These are phyloP conservation scores for Mollisiaceae sp. DNA, from an alignment of 2,329 filamentous ascomycete genomes.

Conservation along the genomic window DNA sequence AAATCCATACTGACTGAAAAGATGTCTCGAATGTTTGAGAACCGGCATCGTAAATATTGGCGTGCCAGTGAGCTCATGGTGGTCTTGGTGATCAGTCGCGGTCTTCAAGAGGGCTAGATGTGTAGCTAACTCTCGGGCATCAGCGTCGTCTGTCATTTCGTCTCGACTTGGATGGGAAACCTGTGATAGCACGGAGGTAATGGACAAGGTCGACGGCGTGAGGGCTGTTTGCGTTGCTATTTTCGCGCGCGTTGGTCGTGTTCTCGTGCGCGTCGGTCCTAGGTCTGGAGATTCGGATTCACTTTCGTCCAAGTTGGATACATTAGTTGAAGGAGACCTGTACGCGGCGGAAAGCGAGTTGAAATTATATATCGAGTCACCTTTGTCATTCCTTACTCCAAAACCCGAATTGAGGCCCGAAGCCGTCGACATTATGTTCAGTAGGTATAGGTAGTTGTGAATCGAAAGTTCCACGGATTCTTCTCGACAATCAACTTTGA, in stretches of 20 bases:
- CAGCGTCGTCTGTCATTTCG: neutral
- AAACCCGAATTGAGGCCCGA: neutral
- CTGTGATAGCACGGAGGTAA: neutral
- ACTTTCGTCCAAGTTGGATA: neutral
- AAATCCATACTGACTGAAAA: conserved; percentile 1
- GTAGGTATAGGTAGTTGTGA: too few species aligned
- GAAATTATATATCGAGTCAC: neutral
- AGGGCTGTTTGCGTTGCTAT: neutral
- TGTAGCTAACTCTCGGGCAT: neutral
- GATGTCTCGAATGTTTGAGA: neutral
- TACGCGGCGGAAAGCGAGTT: neutral
- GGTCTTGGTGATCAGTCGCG: neutral
- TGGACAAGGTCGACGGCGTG: neutral
- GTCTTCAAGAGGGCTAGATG: neutral
- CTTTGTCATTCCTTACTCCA: neutral
- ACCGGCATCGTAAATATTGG: conserved; percentile 4
- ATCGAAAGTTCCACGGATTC: neutral
- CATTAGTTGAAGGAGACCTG: neutral
- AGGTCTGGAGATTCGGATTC: neutral
- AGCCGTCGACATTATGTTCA: neutral
- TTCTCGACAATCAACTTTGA: neutral
- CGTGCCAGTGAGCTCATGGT: conserved; percentile 1
- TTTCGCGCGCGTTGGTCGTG: neutral
- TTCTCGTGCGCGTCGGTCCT: neutral
- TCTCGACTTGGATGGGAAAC: neutral